Base-by-base conservation (phyloP, 352 stramenopile species). In the Blastocystis sp. region DNA sequence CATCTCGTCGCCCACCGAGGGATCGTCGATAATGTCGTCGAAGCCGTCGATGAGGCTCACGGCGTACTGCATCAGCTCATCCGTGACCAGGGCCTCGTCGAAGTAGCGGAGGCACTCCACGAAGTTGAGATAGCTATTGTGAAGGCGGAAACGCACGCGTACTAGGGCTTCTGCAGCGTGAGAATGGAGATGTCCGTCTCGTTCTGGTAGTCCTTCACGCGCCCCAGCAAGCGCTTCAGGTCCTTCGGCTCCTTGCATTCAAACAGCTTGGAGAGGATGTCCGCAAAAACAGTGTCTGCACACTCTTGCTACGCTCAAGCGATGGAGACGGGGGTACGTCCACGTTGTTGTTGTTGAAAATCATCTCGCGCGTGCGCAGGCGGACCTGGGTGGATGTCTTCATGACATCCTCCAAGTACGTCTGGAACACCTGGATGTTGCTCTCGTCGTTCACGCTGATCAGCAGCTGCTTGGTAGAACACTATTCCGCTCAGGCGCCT, bases 121-220 rank as follows among this genome's bases (percentile, higher is more conserved):
- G 28, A 84, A 84, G 48, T 84, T 84, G 17, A 84, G 41, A 52
- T 84, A 84, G 48, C 74, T 84, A 67, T 1, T 19, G 41, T 66
- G 11, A 53, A 52, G 11, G 4, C 21, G 21, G 2, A 10, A 14
- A n/a, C 17, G 10, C 4, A 48, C 2, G 43, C 38, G 10, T 69
- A 84, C 74, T 84, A 84, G 10, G 74, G 74, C 60, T 84, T 84
- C 34, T 84, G 74, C 19, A 84, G 52, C 17, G 74, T 59, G 34
- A 84, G 60, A 43, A 84, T 67, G 11, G 74, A 84, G 34, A 64
- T 28, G 61, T 84, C 74, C 60, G 60, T 67, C 4, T 41, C 60
- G 45, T 84, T 84, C 28, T 67, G 74, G 48, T 84, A 84, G n/a
- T 67, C 34, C 14, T 64, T 61, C 17, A 84, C 56, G 3, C 5